Evolutionary conservation across 441 rosid species (phyloP).

Genomic region (Gossypium davidsonii): DNA sequence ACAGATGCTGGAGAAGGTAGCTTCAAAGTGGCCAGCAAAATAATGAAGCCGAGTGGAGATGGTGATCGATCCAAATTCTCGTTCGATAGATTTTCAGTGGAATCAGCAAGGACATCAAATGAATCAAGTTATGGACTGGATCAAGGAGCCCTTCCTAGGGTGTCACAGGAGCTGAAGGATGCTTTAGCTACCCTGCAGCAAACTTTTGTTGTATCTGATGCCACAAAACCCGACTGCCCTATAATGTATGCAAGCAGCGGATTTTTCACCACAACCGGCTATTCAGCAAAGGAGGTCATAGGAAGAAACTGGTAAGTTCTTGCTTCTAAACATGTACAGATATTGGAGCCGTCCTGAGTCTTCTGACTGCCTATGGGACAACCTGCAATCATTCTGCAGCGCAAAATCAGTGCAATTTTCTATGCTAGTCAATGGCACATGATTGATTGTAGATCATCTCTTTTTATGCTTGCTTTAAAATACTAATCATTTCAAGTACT

Average conservation of each 20-base stretch:
- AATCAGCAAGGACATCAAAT: conserved; percentile 56
- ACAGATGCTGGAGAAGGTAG: conserved; percentile 38
- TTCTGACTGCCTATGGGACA: not conserved
- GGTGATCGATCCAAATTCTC: conserved; percentile 33
- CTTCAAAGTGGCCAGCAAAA: conserved; percentile 28
- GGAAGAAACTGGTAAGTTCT: conserved; percentile 74
- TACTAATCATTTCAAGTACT: not conserved
- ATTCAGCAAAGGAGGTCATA: conserved; percentile 66
- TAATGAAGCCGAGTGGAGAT: conserved; percentile 27
- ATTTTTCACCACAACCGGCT: conserved; percentile 86
- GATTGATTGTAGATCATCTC: not conserved
- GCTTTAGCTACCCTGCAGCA: conserved; percentile 85
- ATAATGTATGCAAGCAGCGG: conserved; percentile 91
- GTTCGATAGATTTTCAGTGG: conserved; percentile 19
- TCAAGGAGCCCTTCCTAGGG: conserved; percentile 44
- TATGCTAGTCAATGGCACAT: not conserved
- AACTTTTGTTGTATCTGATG: conserved; percentile 92
- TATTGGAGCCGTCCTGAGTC: not conserved
- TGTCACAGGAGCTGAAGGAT: conserved; percentile 76
- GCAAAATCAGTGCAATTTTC: not conserved
- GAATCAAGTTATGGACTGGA: conserved; percentile 43
- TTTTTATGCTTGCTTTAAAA: not conserved
- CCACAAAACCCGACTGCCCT: conserved; percentile 81
- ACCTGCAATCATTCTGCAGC: not conserved
- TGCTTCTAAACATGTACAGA: not conserved